Evolutionary conservation across 345 rosid genomes (phyloP).

Genomic region (Durio zibethinus): DNA sequence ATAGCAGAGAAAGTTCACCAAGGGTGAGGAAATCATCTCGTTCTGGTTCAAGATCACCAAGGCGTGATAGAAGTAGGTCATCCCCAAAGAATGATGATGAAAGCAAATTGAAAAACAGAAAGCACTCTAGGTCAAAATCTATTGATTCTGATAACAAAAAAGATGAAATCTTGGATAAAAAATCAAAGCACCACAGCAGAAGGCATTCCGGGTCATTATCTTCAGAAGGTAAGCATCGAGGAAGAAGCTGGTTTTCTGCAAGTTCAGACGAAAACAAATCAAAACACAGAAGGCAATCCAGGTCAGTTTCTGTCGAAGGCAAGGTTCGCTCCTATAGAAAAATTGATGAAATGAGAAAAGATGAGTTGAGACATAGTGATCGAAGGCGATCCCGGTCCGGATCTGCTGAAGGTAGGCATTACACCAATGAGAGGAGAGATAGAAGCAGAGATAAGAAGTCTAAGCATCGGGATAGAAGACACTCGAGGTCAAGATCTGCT

Average conservation of each 20-base stretch:
- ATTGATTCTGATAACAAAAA: constrained; percentile 39
- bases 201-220: constrained; percentile 60
- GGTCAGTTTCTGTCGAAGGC: constrained; percentile 29
- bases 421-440: constrained; percentile 37
- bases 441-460: constrained; percentile 49
- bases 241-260: constrained; percentile 37
- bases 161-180: constrained; percentile 39
- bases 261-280: constrained; percentile 42
- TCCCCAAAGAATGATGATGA: constrained; percentile 51
- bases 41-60: constrained; percentile 63
- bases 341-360: constrained; percentile 35
- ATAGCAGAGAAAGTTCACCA: constrained; percentile 47
- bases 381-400: constrained; percentile 69
- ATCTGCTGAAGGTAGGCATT: constrained; percentile 53
- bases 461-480: constrained; percentile 51
- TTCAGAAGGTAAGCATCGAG: constrained; percentile 36
- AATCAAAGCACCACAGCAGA: constrained; percentile 32
- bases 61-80: constrained; percentile 43
- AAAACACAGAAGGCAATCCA: constrained; percentile 39
- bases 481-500: constrained; percentile 61
- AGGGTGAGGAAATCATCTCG: constrained; percentile 44
- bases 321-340: constrained; percentile 13
- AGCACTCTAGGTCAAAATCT: constrained; percentile 59
- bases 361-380: constrained; percentile 40
- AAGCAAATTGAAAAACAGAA: constrained; percentile 38